Base-by-base conservation (phyloP, 129 eudicot species). In the Lonicera japonica region DNA sequence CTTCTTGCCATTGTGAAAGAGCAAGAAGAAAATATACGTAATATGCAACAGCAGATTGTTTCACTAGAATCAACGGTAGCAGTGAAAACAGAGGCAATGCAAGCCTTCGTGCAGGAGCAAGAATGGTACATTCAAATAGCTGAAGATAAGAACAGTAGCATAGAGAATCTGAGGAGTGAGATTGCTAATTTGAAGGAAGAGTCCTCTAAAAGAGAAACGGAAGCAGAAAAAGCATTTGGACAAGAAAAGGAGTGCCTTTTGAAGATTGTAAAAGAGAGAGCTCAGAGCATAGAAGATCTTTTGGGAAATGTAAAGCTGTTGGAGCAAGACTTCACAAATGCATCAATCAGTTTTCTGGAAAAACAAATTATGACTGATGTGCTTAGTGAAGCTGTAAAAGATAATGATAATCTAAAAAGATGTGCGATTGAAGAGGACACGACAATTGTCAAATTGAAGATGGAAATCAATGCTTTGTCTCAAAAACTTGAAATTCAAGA, bases 271-370 rank as follows among this genome's bases (percentile, higher is more conserved):
- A 62, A 68, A 60, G 86, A 80, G 48, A 80, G 64, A 70, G 70
- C 76, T 36, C 68, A 57, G 72, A 58, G 41, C 51, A 77, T 77
- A 25, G 60, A 74, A 75, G 68, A 75, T 54, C 72, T 82, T 53
- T 55, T 36, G 66, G 63, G 65, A 64, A 67, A 78, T 45, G 46
- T 61, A 41, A 60, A 61, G 60, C 46, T 61, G 17, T 20, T 64
- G 38, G 73, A 71, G 40, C 23, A 57, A 53, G 58, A 63, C 25
- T 13, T 38, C 41, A 54, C 58, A 18, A 67, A 61, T 47, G 66
- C 68, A 60, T 57, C 54, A 41, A 70, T n/a, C 64, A 59, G 57
- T 36, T 75, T 62, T 5, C 58, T 76, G 45, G 83, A 79, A 66
- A 75, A 73, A 43, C 78, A 75, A 70, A 65, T 25, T 10, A 60